Conservation (phyloP, 257 asterid species). For the Ocimum tenuiflorum region DNA sequence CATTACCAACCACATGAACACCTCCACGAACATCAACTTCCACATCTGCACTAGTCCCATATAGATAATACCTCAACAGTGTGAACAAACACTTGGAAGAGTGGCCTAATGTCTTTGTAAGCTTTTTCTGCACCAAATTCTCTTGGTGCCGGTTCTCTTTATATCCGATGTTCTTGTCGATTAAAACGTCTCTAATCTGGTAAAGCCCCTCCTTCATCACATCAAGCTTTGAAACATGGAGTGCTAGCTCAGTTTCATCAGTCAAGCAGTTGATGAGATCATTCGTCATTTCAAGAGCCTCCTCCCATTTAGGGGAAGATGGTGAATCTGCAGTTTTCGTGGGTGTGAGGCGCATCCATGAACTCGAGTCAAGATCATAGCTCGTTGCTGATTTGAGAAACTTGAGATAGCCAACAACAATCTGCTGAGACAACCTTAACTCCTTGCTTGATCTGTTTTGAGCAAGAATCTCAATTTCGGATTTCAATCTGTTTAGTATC, state of each 20-base stretch:
- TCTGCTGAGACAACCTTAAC: constrained; percentile 50
- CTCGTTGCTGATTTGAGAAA: constrained; percentile 44
- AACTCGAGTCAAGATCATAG: constrained; percentile 56
- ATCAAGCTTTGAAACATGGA: constrained; percentile 55
- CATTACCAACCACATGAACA: constrained; percentile 32
- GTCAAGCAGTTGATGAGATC: constrained; percentile 54
- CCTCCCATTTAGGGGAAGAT: constrained; percentile 56
- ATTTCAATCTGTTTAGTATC: constrained; percentile 50
- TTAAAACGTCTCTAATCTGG: constrained; percentile 60
- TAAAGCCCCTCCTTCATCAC: constrained; percentile 77
- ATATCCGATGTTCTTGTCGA: constrained; percentile 69
- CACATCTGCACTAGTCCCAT: constrained; percentile 46
- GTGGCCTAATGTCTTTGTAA: constrained; percentile 60
- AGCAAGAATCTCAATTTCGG: constrained; percentile 37
- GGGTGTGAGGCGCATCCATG: constrained; percentile 89
- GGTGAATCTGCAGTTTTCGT: constrained; percentile 26
- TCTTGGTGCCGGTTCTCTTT: constrained; percentile 65
- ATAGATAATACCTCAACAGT: constrained; percentile 59
- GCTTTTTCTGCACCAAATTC: constrained; percentile 60
- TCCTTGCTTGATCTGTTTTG: constrained; percentile 31
- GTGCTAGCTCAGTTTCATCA: constrained; percentile 31
- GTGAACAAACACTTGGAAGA: constrained; percentile 73
- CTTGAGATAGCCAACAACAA: constrained; percentile 46
- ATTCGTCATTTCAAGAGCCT: constrained; percentile 57
- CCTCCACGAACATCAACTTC: constrained; percentile 86